Conservation (phyloP, 352 stramenopile species). For the Aphanomyces stellatus region DNA sequence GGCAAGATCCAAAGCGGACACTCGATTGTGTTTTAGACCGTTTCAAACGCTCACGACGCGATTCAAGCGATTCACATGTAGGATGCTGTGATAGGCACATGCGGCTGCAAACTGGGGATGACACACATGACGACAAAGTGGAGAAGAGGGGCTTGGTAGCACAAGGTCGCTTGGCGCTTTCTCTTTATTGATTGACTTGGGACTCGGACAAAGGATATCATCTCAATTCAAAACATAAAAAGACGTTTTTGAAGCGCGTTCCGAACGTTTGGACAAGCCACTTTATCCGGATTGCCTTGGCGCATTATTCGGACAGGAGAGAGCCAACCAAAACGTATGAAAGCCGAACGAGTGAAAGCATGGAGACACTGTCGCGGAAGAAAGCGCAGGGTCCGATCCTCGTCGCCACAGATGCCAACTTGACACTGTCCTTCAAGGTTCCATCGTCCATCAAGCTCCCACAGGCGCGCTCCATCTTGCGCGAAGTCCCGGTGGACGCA, state of each 20-base stretch:
- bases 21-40: no score
- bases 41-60: no score
- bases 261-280: neutral
- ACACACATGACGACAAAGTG: no score
- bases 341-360: neutral
- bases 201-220: neutral
- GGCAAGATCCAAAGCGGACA: no score
- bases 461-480: neutral
- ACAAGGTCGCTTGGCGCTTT: no score
- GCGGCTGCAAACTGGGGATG: no score
- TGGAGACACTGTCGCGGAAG: slow-evolving; percentile 13
- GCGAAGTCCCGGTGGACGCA: neutral
- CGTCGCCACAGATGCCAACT: neutral
- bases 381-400: neutral
- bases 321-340: slow-evolving; percentile 13
- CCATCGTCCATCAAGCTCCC: neutral
- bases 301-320: neutral
- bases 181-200: no score
- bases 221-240: no score
- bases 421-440: slow-evolving; percentile 18
- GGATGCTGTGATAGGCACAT: no score
- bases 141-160: no score
- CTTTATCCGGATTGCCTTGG: neutral
- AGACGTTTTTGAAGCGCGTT: no score
- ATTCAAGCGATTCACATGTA: no score